Conservation (phyloP, 352 stramenopile species). For the Globisporangium paddicum region DNA sequence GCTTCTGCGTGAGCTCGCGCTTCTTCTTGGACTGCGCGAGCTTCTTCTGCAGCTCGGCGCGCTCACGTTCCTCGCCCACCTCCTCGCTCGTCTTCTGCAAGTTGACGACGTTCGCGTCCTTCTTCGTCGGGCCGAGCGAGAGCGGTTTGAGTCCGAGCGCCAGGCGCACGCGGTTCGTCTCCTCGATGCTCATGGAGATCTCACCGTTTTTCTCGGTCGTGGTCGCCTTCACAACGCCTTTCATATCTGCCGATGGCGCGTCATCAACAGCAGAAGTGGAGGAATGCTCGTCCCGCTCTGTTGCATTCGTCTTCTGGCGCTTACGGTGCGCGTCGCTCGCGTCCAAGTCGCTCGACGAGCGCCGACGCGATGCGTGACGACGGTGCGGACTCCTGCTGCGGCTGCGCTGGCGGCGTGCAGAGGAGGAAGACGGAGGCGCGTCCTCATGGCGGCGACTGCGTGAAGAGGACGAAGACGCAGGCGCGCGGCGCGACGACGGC, state of each 20-base stretch:
- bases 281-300: neutral
- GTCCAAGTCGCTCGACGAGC: constrained; percentile 10
- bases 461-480: constrained; percentile 10
- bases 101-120: constrained; percentile 49
- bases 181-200: constrained; percentile 78
- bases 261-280: neutral
- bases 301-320: neutral
- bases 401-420: constrained; percentile 9
- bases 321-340: constrained; percentile 5
- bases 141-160: constrained; percentile 76
- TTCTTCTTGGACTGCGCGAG: constrained; percentile 60
- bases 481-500: constrained; percentile 16
- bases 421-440: constrained; percentile 10
- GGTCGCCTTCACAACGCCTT: constrained; percentile 15
- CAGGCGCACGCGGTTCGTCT: constrained; percentile 72
- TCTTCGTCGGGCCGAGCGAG: constrained; percentile 36
- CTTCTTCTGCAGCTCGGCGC: constrained; percentile 44
- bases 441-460: constrained; percentile 15
- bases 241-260: neutral
- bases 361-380: constrained; percentile 5
- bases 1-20: constrained; percentile 68
- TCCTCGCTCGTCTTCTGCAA: constrained; percentile 61
- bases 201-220: constrained; percentile 67
- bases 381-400: constrained; percentile 17
- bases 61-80: constrained; percentile 41